Evolutionary conservation across 108 stramenopile genomes (phyloP).

Genomic region (Stephanodiscus triporus): DNA sequence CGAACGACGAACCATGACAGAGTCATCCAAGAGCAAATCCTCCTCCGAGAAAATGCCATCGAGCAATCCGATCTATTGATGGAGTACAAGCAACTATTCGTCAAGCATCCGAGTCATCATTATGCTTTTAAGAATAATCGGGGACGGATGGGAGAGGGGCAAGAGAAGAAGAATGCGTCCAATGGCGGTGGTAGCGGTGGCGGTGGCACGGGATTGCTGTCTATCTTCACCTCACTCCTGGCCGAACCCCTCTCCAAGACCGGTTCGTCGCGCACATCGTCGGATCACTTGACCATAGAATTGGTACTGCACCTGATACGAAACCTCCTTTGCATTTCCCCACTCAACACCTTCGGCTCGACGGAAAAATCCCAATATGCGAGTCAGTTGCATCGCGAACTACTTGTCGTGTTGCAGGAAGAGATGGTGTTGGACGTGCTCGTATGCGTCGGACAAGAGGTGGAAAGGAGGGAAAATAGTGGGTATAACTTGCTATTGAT

Average conservation of each 20-base stretch:
- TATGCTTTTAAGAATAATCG: slow-evolving; percentile 38
- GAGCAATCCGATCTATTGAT: slow-evolving; percentile 70
- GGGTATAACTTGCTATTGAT: slow-evolving; percentile 87
- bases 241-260: slow-evolving; percentile 78
- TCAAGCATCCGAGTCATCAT: slow-evolving; percentile 62
- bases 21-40: slow-evolving; percentile 71
- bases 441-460: slow-evolving; percentile 73
- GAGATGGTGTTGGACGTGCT: slow-evolving; percentile 87
- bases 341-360: slow-evolving; percentile 39
- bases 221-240: slow-evolving; percentile 80
- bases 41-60: slow-evolving; percentile 83
- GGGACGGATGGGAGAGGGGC: slow-evolving; percentile 3
- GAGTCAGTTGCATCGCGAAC: slow-evolving; percentile 67
- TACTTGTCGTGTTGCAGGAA: slow-evolving; percentile 67
- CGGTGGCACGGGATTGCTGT: slow-evolving; percentile 58
- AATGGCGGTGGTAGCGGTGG: slow-evolving; percentile 7
- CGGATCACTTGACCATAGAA: slow-evolving; percentile 87
- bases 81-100: slow-evolving; percentile 80
- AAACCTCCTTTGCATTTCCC: slow-evolving; percentile 64
- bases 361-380: slow-evolving; percentile 46
- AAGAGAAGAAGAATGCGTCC: slow-evolving; percentile 1
- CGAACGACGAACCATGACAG: slow-evolving; percentile 10
- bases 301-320: slow-evolving; percentile 86
- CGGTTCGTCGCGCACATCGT: slow-evolving; percentile 62
- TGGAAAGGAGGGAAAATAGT: slow-evolving; percentile 77